Conservation (phyloP, 345 rosid species). For the Xanthoceras sorbifolium region DNA sequence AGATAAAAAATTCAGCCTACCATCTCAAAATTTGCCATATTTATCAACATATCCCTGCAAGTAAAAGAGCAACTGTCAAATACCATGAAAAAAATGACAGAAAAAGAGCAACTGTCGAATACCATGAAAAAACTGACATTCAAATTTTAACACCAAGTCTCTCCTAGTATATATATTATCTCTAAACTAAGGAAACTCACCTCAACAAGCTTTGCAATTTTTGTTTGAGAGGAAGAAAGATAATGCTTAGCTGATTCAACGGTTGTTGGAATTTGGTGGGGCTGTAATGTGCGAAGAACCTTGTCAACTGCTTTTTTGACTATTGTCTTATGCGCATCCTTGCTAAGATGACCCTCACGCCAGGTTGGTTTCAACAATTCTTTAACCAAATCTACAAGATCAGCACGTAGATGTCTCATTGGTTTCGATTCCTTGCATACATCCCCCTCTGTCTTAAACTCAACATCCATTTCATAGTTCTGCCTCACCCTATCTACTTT, state of each 20-base stretch:
- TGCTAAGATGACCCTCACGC: slow-evolving; percentile 81
- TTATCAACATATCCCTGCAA: slow-evolving; percentile 79
- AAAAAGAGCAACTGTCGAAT: no score
- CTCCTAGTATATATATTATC: not conserved
- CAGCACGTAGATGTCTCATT: slow-evolving; percentile 56
- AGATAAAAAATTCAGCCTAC: slow-evolving; percentile 20
- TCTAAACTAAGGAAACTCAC: slow-evolving; percentile 45
- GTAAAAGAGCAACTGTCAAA: slow-evolving; percentile 29
- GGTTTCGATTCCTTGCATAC: slow-evolving; percentile 52
- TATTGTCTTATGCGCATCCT: slow-evolving; percentile 75
- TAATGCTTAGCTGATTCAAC: slow-evolving; percentile 53
- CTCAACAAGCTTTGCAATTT: slow-evolving; percentile 78
- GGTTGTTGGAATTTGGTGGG: slow-evolving; percentile 61
- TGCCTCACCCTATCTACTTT: slow-evolving; percentile 38
- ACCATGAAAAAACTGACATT: no score
- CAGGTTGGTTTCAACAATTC: slow-evolving; percentile 79
- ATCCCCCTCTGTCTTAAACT: slow-evolving; percentile 47
- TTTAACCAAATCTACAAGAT: slow-evolving; percentile 64
- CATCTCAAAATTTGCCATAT: slow-evolving; percentile 63
- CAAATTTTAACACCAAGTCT: slow-evolving; percentile 9
- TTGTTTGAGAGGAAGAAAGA: slow-evolving; percentile 56
- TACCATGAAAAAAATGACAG: slow-evolving; percentile 22
- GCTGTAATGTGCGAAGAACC: slow-evolving; percentile 60
- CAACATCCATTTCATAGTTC: slow-evolving; percentile 43
- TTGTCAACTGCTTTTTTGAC: slow-evolving; percentile 78